A percentile compares a stretch with the other conserved stretches of the same genome.
Evolutionary conservation across 805 yeast species (phyloP).

Genomic region (Ogataea trehaloabstinens): DNA sequence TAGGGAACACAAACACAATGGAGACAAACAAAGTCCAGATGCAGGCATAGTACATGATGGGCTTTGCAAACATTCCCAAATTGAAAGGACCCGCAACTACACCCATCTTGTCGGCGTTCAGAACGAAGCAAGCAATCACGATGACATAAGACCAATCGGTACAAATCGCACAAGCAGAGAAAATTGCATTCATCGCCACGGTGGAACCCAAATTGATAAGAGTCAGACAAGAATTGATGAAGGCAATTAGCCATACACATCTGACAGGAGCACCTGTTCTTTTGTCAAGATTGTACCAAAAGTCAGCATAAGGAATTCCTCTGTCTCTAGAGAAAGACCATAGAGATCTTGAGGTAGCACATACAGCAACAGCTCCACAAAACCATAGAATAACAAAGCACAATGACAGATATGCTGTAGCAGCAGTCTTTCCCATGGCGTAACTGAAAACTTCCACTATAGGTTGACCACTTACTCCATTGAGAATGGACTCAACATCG

Average conservation of each 20-base stretch:
- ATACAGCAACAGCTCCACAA: conserved; percentile 51
- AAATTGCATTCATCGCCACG: conserved; percentile 52
- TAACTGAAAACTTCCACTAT: conserved; percentile 51
- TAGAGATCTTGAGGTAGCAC: conserved; percentile 50
- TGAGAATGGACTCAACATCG: conserved; percentile 34
- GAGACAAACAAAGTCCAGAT: conserved; percentile 48
- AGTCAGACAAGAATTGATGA: conserved; percentile 42
- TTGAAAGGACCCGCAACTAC: conserved; percentile 49
- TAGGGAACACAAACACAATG: conserved; percentile 52
- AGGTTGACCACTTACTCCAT: conserved; percentile 43
- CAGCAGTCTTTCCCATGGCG: conserved; percentile 53
- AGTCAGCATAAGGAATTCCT: conserved; percentile 47
- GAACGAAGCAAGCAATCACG: conserved; percentile 41
- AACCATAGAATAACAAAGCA: conserved; percentile 50
- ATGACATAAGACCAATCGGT: conserved; percentile 50
- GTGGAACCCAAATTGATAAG: conserved; percentile 42
- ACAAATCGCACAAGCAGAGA: conserved; percentile 52
- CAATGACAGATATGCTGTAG: conserved; percentile 48
- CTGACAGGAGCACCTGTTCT: conserved; percentile 43
- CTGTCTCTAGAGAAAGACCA: conserved; percentile 59
- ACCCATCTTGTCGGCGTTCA: conserved; percentile 44
- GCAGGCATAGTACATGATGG: conserved; percentile 40
- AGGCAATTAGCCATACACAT: conserved; percentile 42
- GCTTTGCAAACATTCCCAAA: conserved; percentile 41
- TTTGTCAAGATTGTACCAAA: conserved; percentile 39